phyloP scores from a whole-genome alignment of 1,284 basidiomycete genomes.

The Ustilago trichophora region DNA sequence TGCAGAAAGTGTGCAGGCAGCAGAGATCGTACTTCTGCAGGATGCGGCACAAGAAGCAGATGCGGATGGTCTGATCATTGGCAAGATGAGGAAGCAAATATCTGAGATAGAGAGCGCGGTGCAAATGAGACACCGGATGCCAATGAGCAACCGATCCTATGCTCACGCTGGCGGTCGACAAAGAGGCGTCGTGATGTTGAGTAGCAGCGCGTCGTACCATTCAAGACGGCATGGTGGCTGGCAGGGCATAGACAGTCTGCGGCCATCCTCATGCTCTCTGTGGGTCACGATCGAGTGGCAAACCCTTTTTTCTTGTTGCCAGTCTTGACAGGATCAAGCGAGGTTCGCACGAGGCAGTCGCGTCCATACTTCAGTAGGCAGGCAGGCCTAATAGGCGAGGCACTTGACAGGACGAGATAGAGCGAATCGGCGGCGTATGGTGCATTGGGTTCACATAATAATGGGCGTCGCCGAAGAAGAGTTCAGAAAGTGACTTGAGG shows the following conservation, averaged over 20 bases:
- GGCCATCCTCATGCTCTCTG: conserved; percentile 3
- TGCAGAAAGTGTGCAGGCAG: conserved; percentile 3
- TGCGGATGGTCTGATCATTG: neutral
- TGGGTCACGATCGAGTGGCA: neutral
- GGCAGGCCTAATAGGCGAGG: conserved; percentile 5
- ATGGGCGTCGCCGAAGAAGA: too few relatives aligned
- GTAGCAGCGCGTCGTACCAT: conserved; percentile 14
- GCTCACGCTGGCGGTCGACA: neutral
- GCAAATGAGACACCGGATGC: neutral
- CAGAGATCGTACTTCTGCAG: conserved; percentile 4
- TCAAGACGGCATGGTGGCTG: neutral
- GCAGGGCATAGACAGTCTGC: neutral
- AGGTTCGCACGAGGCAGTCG: conserved; percentile 5
- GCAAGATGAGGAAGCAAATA: too few relatives aligned
- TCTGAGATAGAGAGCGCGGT: neutral
- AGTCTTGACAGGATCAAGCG: conserved; percentile 6
- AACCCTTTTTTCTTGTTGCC: neutral
- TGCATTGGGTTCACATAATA: too few relatives aligned
- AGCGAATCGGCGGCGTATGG: too few relatives aligned
- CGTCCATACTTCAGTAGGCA: neutral
- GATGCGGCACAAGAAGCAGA: neutral
- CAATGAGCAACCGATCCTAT: neutral
- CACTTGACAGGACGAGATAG: conserved; percentile 7
- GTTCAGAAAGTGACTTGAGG: neutral
- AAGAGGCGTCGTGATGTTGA: conserved; percentile 7